phyloP scores from a whole-genome alignment of 306 rosid genomes.

The Trichosanthes truncata region DNA sequence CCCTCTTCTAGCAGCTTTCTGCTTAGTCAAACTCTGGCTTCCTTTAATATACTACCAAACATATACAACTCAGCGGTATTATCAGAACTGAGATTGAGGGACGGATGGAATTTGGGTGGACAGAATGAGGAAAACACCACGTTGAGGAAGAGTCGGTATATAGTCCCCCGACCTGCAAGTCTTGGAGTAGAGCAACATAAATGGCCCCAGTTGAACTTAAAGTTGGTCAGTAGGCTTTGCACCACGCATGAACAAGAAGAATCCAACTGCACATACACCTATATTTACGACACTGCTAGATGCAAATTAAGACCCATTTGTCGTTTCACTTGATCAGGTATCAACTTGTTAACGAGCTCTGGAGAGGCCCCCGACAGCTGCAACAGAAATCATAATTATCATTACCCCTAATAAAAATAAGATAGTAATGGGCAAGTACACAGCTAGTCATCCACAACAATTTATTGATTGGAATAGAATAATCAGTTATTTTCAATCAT shows the following conservation, averaged over 20 bases:
- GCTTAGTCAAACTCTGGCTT: constrained; percentile 40
- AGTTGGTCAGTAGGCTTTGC: constrained; percentile 43
- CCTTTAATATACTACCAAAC: constrained; percentile 44
- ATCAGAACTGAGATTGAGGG: constrained; percentile 10
- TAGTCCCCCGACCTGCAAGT: constrained; percentile 15
- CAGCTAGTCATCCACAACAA: neutral
- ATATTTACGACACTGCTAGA: constrained; percentile 45
- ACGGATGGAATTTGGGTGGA: constrained; percentile 18
- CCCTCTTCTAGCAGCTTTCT: constrained; percentile 43
- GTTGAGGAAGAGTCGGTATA: constrained; percentile 4
- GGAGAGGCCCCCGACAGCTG: constrained; percentile 78
- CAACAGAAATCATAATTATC: neutral
- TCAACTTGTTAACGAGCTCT: constrained; percentile 69
- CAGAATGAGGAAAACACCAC: constrained; percentile 28
- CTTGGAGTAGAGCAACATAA: constrained; percentile 28
- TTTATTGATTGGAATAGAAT: neutral
- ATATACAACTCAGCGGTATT: constrained; percentile 46
- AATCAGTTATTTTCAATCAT: neutral
- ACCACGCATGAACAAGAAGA: constrained; percentile 39
- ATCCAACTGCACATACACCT: constrained; percentile 18
- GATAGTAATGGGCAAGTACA: neutral
- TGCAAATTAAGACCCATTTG: constrained; percentile 58
- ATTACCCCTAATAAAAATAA: neutral
- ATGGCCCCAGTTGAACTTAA: constrained; percentile 33
- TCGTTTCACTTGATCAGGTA: constrained; percentile 86